Conservation (phyloP, 148 eudicot genomes). For the Oxyria digyna region DNA sequence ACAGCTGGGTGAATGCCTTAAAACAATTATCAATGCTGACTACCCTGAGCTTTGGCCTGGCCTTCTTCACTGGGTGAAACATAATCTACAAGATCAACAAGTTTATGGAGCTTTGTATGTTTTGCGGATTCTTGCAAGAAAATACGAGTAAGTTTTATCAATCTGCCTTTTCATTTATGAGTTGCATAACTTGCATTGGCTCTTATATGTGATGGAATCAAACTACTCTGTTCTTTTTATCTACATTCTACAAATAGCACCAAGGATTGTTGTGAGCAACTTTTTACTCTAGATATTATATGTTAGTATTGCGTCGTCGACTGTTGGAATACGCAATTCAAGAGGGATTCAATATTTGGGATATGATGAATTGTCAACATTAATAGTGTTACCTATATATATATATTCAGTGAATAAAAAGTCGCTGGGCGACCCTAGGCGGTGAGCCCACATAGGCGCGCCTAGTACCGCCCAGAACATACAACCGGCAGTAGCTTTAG, state of each 20-base stretch:
- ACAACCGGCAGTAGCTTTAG: too few relatives aligned
- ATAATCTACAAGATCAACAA: conserved; percentile 81
- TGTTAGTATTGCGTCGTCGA: background rate
- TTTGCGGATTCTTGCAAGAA: conserved; percentile 84
- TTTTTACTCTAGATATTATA: background rate
- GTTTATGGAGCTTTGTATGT: conserved; percentile 95
- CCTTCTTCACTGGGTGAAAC: conserved; percentile 93
- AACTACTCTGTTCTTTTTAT: background rate
- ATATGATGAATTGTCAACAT: background rate
- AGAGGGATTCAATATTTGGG: background rate
- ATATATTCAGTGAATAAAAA: too few relatives aligned
- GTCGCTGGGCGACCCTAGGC: too few relatives aligned
- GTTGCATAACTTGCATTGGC: background rate
- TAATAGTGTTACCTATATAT: too few relatives aligned
- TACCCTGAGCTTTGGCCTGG: conserved; percentile 98
- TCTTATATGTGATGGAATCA: background rate
- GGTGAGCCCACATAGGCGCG: too few relatives aligned
- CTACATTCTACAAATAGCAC: background rate
- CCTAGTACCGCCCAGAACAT: too few relatives aligned
- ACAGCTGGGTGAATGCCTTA: conserved; percentile 94
- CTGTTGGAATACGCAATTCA: background rate
- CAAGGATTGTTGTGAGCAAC: background rate
- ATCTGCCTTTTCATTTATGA: background rate
- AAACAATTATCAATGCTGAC: conserved; percentile 85
- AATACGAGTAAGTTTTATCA: conserved; percentile 67